Evolutionary conservation across 148 eudicot species (phyloP).

Genomic region (Heliamphora exappendiculata): DNA sequence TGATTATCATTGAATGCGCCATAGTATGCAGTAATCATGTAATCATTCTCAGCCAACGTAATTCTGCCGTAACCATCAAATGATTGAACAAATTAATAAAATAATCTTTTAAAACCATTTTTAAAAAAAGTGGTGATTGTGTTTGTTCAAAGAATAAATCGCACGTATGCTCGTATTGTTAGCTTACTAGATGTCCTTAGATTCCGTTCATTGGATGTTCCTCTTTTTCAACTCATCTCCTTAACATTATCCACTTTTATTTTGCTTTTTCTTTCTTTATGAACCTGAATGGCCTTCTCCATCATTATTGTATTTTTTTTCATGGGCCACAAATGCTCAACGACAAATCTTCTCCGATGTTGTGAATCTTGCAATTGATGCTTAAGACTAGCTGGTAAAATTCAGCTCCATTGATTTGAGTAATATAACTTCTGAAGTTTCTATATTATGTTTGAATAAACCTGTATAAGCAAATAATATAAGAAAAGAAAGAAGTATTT

Average conservation of each 20-base stretch:
- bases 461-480: not conserved
- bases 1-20: not conserved
- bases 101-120: no score
- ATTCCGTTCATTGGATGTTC: not conserved
- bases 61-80: not conserved
- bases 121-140: not conserved
- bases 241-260: not conserved
- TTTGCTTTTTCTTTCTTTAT: not conserved
- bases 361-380: not conserved
- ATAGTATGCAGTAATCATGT: not conserved
- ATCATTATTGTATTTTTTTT: not conserved
- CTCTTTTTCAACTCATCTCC: not conserved
- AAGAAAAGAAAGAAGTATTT: not conserved
- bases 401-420: not conserved
- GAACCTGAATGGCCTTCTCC: not conserved
- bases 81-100: not conserved
- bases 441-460: not conserved
- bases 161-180: not conserved
- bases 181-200: not conserved
- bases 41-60: not conserved
- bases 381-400: not conserved
- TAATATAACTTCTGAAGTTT: not conserved
- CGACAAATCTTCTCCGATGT: not conserved
- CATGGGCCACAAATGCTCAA: not conserved
- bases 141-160: not conserved